Evolutionary conservation across 306 rosid genomes (phyloP).

Genomic region (Quercus berberidifolia): DNA sequence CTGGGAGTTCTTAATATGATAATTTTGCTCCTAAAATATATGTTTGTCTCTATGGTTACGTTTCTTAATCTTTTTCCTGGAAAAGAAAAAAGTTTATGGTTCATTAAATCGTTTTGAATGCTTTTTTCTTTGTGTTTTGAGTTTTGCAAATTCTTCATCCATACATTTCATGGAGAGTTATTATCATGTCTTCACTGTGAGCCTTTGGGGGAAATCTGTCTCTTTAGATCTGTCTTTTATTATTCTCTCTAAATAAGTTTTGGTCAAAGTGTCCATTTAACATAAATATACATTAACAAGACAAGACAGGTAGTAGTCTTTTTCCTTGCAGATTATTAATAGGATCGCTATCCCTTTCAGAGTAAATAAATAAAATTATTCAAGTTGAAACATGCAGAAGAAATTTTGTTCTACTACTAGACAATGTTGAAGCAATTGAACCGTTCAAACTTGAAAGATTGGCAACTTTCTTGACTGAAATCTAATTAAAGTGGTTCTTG

Average conservation of each 20-base stretch:
- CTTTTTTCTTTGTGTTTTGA: neutral
- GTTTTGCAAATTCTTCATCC: neutral
- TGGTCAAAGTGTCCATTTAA: neutral
- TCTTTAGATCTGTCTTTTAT: neutral
- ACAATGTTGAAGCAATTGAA: neutral
- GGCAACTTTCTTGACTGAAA: neutral
- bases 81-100: neutral
- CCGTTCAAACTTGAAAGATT: neutral
- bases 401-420: neutral
- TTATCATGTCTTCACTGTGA: neutral
- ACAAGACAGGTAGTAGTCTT: neutral
- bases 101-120: neutral
- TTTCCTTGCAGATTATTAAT: neutral
- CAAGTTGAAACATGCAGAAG: neutral
- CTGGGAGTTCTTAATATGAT: no score
- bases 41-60: neutral
- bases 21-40: no score
- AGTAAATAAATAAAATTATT: neutral
- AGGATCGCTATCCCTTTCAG: neutral
- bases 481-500: neutral
- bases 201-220: neutral
- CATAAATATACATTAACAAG: neutral
- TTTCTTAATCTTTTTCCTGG: neutral
- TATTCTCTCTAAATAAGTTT: neutral
- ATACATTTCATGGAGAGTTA: neutral